Evolutionary conservation across 2,329 filamentous ascomycete species (phyloP).

Genomic region (Fusarium redolens): DNA sequence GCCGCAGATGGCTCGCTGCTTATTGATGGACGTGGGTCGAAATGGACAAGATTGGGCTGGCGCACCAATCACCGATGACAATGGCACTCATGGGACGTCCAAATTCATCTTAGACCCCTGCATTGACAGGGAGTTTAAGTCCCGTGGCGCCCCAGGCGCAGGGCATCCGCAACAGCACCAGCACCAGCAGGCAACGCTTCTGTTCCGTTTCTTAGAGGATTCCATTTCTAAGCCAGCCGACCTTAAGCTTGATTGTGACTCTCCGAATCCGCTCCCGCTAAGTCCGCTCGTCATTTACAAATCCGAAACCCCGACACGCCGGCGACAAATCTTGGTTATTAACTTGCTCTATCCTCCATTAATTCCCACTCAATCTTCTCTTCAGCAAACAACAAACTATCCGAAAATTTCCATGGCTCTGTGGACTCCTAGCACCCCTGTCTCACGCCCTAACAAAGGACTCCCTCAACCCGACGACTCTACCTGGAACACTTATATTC

Average conservation of each 20-base stretch:
- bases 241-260: constrained; percentile 14
- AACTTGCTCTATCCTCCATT: constrained; percentile 15
- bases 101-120: constrained; percentile 31
- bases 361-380: constrained; percentile 6
- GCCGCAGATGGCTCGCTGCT: constrained; percentile 33
- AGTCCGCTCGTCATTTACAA: constrained; percentile 38
- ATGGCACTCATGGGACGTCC: constrained; percentile 37
- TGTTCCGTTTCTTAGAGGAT: constrained; percentile 32
- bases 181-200: constrained; percentile 20
- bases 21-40: constrained; percentile 37
- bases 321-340: constrained; percentile 23
- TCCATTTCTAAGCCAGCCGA: constrained; percentile 35
- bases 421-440: constrained; percentile 39
- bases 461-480: constrained; percentile 53
- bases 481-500: constrained; percentile 52
- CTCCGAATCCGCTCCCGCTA: constrained; percentile 31
- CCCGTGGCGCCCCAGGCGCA: constrained; percentile 28
- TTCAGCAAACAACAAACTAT: constrained; percentile 12
- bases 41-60: constrained; percentile 33
- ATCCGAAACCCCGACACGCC: constrained; percentile 32
- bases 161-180: constrained; percentile 22
- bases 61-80: constrained; percentile 40
- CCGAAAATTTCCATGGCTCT: constrained; percentile 40
- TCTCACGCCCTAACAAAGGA: constrained; percentile 42
- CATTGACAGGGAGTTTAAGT: constrained; percentile 27